Base-by-base conservation (phyloP, 352 stramenopile genomes). In the Peronospora destructor region DNA sequence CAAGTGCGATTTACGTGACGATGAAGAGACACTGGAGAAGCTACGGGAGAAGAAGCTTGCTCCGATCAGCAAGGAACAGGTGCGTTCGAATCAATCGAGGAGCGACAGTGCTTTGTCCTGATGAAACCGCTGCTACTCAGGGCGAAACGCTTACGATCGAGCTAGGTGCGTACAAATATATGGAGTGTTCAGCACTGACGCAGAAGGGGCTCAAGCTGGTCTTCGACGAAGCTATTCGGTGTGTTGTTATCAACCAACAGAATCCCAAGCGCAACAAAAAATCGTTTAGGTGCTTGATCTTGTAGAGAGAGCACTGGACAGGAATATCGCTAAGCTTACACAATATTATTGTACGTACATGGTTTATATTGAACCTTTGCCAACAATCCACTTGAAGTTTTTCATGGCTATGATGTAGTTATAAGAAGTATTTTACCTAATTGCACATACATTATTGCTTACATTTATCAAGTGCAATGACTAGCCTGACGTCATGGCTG, bases 151-250 rank as follows among this genome's bases (percentile, higher is more conserved):
- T 97, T n/a, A 91, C 88, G 58, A 84, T 81, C 13, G 82, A 96
- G 45, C 73, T 97, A 1, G 76, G 85, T 25, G 90, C 89, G 19
- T 95, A 78, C 71, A 93, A 85, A 61, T 97, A 97, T 59, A 70
- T 97, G 48, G 91, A 97, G 67, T 97, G 90, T 63, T 96, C 87
- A 21, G 91, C 91, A 13, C 61, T 96, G 42, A 97, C 88, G 14
- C 91, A 97, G 68, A 91, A 95, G 47, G 87, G 86, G 7, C 79
- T 97, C 37, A 97, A 97, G 71, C 73, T 91, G 39, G 89, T 97
- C 14, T 97, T 97, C 45, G 91, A 97, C 56, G 84, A 95, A 43
- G 86, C 76, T 40, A 97, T 97, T 67, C 84, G 87, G 39, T 94
- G 85, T 54, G 87, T 93, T 9, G 72, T 96, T 45, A 76, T 66